These are phyloP conservation scores for Pythium coloratum DNA, from an alignment of 352 stramenopile genomes.

Conservation along the genomic window DNA sequence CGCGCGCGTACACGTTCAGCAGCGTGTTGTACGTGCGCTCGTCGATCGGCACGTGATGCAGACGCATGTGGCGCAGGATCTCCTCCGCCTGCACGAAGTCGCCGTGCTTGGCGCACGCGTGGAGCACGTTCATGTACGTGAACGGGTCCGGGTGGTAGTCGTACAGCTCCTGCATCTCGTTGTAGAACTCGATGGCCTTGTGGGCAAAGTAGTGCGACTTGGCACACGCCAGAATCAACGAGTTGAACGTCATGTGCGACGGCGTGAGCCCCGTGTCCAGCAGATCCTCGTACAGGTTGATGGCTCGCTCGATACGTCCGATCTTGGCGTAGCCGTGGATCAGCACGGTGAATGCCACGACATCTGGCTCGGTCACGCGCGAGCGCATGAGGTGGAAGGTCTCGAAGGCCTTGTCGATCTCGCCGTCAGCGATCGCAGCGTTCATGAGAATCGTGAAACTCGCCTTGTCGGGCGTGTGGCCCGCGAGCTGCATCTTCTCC, in stretches of 20 bases:
- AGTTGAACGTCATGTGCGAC: slow-evolving; percentile 74
- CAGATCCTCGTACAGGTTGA: slow-evolving; percentile 80
- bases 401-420: slow-evolving; percentile 81
- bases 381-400: slow-evolving; percentile 85
- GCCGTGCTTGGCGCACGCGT: slow-evolving; percentile 75
- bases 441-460: slow-evolving; percentile 85
- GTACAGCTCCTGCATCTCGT: slow-evolving; percentile 88
- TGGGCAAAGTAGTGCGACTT: slow-evolving; percentile 86
- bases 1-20: slow-evolving; percentile 78
- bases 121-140: slow-evolving; percentile 79
- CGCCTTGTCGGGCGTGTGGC: slow-evolving; percentile 56
- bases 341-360: slow-evolving; percentile 66
- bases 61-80: slow-evolving; percentile 72
- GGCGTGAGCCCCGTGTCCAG: slow-evolving; percentile 68
- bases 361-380: slow-evolving; percentile 65
- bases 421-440: slow-evolving; percentile 63
- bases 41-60: slow-evolving; percentile 65
- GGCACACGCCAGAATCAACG: slow-evolving; percentile 77
- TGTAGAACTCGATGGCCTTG: slow-evolving; percentile 84
- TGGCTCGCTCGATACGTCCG: slow-evolving; percentile 67
- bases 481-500: slow-evolving; percentile 83
- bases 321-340: slow-evolving; percentile 79
- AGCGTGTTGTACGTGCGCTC: slow-evolving; percentile 73
- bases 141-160: slow-evolving; percentile 76
- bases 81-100: slow-evolving; percentile 74